Evolutionary conservation across 768 basidiomycete genomes (phyloP).

Genomic region (Suillus subluteus): DNA sequence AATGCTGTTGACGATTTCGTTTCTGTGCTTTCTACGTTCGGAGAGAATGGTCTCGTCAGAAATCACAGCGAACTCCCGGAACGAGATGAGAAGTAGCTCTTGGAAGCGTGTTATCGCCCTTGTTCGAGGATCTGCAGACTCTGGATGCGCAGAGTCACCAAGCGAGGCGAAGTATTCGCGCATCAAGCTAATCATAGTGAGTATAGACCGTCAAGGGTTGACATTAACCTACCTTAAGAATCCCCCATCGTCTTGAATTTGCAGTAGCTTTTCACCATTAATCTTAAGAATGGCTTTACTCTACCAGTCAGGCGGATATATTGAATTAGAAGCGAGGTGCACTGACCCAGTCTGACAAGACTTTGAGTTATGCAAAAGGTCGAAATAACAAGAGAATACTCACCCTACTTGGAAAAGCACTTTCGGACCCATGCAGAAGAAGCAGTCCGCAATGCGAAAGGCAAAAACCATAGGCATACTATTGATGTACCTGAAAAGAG

Average conservation of each 20-base stretch:
- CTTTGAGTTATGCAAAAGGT: slow-evolving; percentile 16
- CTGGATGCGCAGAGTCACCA: slow-evolving; percentile 91
- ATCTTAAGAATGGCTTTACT: slow-evolving; percentile 90
- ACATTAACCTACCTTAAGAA: slow-evolving; percentile 78
- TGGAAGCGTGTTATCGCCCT: slow-evolving; percentile 97
- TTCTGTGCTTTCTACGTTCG: slow-evolving; percentile 84
- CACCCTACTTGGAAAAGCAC: slow-evolving; percentile 99
- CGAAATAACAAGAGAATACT: slow-evolving; percentile 16
- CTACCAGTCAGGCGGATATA: slow-evolving; percentile 20
- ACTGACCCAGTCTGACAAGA: slow-evolving; percentile 57
- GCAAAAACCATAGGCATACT: slow-evolving; percentile 98
- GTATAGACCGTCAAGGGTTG: not conserved
- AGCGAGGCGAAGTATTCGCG: slow-evolving; percentile 93
- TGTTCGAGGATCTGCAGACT: slow-evolving; percentile 83
- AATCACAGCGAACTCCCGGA: slow-evolving; percentile 96
- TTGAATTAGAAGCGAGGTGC: not conserved
- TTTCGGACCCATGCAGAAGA: slow-evolving; percentile 98
- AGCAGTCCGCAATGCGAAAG: slow-evolving; percentile 96
- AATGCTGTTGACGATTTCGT: slow-evolving; percentile 89
- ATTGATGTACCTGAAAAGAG: slow-evolving; percentile 70
- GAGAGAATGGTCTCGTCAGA: slow-evolving; percentile 91
- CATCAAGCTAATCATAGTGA: slow-evolving; percentile 67
- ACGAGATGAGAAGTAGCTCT: slow-evolving; percentile 93
- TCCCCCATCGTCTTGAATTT: slow-evolving; percentile 95
- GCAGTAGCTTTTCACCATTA: slow-evolving; percentile 89